phyloP scores from a whole-genome alignment of 352 stramenopile species.

The Phytophthora sp. region DNA sequence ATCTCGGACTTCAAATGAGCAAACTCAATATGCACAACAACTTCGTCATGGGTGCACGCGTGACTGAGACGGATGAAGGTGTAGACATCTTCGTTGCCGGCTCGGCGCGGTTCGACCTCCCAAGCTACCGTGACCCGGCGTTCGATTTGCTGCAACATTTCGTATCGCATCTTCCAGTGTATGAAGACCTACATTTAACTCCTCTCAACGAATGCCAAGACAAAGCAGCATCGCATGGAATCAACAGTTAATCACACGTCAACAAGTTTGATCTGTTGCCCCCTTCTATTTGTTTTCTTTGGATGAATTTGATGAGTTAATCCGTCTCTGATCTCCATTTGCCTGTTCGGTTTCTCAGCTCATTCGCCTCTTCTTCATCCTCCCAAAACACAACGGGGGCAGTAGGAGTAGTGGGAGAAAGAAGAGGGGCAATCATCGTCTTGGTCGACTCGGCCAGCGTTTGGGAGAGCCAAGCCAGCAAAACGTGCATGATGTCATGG shows the following conservation, averaged over 20 bases:
- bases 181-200: constrained; percentile 64
- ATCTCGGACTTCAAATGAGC: constrained; percentile 39
- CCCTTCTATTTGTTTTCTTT: constrained; percentile 19
- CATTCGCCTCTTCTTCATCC: constrained; percentile 41
- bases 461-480: constrained; percentile 80
- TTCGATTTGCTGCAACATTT: constrained; percentile 68
- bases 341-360: constrained; percentile 36
- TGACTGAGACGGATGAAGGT: constrained; percentile 29
- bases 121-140: constrained; percentile 31
- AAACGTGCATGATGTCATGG: constrained; percentile 83
- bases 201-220: constrained; percentile 22
- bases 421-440: constrained; percentile 64
- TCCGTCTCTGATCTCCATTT: constrained; percentile 68
- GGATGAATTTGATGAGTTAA: constrained; percentile 23
- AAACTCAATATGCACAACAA: constrained; percentile 50
- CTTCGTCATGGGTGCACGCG: constrained; percentile 33
- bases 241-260: constrained; percentile 7
- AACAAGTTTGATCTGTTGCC: not conserved
- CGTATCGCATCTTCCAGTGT: constrained; percentile 55
- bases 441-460: constrained; percentile 73
- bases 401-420: constrained; percentile 44
- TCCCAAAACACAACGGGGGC: constrained; percentile 39
- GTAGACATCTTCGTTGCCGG: constrained; percentile 51
- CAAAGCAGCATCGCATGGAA: constrained; percentile 19
- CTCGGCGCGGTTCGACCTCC: constrained; percentile 43